Evolutionary conservation across 208 protist genomes (phyloP).

Genomic region (Trypanosomatidae sp.): DNA sequence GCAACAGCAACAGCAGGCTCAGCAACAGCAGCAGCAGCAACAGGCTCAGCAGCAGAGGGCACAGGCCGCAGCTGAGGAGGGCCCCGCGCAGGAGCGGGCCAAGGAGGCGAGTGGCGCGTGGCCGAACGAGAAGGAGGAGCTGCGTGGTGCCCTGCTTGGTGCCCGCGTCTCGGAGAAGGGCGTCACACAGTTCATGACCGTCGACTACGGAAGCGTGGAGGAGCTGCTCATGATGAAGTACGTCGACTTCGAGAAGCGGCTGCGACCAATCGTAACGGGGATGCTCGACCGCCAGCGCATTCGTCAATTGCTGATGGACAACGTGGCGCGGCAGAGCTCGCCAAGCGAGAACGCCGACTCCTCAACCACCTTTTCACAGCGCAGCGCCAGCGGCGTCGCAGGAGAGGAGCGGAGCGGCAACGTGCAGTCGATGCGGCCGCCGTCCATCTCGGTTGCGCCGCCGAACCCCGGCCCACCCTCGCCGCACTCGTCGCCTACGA

Average conservation of each 20-base stretch:
- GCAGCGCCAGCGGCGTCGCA: neutral
- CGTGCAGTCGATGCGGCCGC: neutral
- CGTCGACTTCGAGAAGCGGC: slow-evolving; percentile 19
- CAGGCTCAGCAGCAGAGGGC: no score
- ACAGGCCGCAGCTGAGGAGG: no score
- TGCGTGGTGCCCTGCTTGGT: slow-evolving; percentile 23
- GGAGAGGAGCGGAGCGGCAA: neutral
- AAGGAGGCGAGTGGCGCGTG: slow-evolving; percentile 4
- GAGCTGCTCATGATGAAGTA: slow-evolving; percentile 32
- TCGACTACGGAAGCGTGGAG: slow-evolving; percentile 17
- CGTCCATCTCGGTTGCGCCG: slow-evolving; percentile 8
- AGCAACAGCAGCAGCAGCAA: slow-evolving; percentile 6
- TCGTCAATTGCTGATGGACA: slow-evolving; percentile 12
- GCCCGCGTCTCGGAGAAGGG: slow-evolving; percentile 26
- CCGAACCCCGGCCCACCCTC: slow-evolving; percentile 12
- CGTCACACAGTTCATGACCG: slow-evolving; percentile 15
- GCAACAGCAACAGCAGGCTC: slow-evolving; percentile 2
- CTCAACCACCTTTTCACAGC: neutral
- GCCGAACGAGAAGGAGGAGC: slow-evolving; percentile 33
- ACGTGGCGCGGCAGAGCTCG: neutral
- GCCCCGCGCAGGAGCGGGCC: slow-evolving; percentile 4
- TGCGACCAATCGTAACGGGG: slow-evolving; percentile 15
- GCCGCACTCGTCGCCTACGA: slow-evolving; percentile 17
- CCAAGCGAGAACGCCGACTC: slow-evolving; percentile 3
- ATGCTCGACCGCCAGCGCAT: slow-evolving; percentile 35